A percentile compares a stretch with the other conserved stretches of the same genome.
phyloP scores from a whole-genome alignment of 768 basidiomycete species.

The Tricholoma hemisulphureum region DNA sequence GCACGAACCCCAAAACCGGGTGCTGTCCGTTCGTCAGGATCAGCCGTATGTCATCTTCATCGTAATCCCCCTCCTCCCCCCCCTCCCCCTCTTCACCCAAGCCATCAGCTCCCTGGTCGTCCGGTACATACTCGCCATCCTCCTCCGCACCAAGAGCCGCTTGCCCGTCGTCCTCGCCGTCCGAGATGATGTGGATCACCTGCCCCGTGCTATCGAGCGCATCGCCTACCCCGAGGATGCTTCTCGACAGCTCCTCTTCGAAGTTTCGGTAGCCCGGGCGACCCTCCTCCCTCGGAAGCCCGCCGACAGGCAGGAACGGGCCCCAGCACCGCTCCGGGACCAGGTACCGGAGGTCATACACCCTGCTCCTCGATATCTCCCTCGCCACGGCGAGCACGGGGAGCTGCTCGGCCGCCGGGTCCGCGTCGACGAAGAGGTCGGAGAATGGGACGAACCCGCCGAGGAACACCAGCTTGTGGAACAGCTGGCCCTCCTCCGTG shows the following conservation, averaged over 20 bases:
- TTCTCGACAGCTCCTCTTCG: constrained; percentile 11
- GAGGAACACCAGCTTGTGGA: constrained; percentile 43
- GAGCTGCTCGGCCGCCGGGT: background rate
- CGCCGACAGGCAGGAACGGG: constrained; percentile 30
- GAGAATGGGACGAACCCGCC: constrained; percentile 40
- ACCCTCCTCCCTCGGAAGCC: background rate
- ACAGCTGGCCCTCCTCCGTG: constrained; percentile 33
- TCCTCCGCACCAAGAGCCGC: background rate
- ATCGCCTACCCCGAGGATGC: constrained; percentile 11
- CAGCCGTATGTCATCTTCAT: constrained; percentile 14
- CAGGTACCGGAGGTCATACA: constrained; percentile 37
- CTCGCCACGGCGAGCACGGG: constrained; percentile 19
- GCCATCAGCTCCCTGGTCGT: constrained; percentile 19
- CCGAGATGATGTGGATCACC: background rate
- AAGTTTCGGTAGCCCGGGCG: constrained; percentile 11
- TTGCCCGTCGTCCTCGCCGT: background rate
- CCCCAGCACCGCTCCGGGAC: constrained; percentile 32
- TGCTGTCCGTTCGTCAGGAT: constrained; percentile 16
- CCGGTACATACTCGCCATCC: constrained; percentile 2
- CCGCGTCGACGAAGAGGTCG: background rate
- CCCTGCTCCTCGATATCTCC: constrained; percentile 30
- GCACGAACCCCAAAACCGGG: constrained; percentile 14
- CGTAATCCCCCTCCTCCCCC: too few relatives aligned
- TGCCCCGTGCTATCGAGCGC: background rate
- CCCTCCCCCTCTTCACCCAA: constrained; percentile 10